Conservation (phyloP, 208 protist genomes). For the Herpetomonas tarakana region DNA sequence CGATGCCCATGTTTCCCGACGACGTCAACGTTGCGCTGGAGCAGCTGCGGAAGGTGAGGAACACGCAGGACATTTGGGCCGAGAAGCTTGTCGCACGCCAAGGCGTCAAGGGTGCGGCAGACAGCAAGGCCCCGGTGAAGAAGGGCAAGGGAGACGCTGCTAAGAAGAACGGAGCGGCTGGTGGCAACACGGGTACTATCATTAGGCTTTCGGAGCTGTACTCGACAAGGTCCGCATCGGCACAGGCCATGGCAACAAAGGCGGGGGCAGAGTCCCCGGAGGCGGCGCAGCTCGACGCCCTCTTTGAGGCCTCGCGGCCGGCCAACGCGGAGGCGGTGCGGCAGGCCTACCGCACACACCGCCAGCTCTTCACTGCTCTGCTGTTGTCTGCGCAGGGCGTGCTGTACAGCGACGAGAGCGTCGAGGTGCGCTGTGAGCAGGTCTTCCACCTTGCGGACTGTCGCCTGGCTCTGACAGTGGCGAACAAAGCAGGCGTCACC, state of each 20-base stretch:
- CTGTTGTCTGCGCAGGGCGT: conserved; percentile 19
- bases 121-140: conserved; percentile 8
- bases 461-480: conserved; percentile 34
- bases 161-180: conserved; percentile 1
- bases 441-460: conserved; percentile 43
- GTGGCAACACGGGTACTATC: background rate
- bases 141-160: background rate
- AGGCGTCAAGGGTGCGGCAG: conserved; percentile 10
- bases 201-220: conserved; percentile 7
- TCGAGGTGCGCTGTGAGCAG: conserved; percentile 58
- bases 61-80: conserved; percentile 37
- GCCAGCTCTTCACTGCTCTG: conserved; percentile 29
- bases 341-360: conserved; percentile 25
- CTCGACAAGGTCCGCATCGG: background rate
- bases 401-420: conserved; percentile 40
- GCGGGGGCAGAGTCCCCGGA: background rate
- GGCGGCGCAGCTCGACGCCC: conserved; percentile 18
- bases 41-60: conserved; percentile 19
- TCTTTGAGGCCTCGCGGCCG: conserved; percentile 26
- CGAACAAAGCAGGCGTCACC: conserved; percentile 16
- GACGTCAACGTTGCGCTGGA: conserved; percentile 37
- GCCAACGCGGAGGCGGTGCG: conserved; percentile 27
- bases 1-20: conserved; percentile 64
- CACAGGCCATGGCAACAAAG: background rate
- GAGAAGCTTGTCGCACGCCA: conserved; percentile 31